phyloP scores from a whole-genome alignment of 306 rosid genomes.

The barrel medic (Medicago truncatula) region MtrunA17r5.0-ANR NC_053049.1:39170001-39170500 shows the following conservation, averaged over 20 bases:
- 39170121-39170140: constrained; percentile 99
- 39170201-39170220: constrained; percentile 39
- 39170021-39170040: constrained; percentile 99
- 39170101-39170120: constrained; percentile 98
- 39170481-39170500: constrained; percentile 96
- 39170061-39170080: constrained; percentile 88
- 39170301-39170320: constrained; percentile 82
- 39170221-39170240: constrained; percentile 99
- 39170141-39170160: constrained; percentile 47
- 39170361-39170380: neutral
- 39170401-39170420: constrained; percentile 24
- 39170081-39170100: constrained; percentile 94
- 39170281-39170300: constrained; percentile 99
- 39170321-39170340: constrained; percentile 36
- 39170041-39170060: constrained; percentile 93
- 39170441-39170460: constrained; percentile 45
- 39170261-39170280: constrained; percentile 81
- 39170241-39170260: constrained; percentile 99
- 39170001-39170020: constrained; percentile 33
- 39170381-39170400: constrained; percentile 13
- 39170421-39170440: neutral
- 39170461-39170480: constrained; percentile 99
- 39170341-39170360: constrained; percentile 19
- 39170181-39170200: constrained; percentile 37
- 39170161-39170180: constrained; percentile 22